Base-by-base conservation (phyloP, 2,329 filamentous ascomycete genomes). In the Calonectria crousiana region DNA sequence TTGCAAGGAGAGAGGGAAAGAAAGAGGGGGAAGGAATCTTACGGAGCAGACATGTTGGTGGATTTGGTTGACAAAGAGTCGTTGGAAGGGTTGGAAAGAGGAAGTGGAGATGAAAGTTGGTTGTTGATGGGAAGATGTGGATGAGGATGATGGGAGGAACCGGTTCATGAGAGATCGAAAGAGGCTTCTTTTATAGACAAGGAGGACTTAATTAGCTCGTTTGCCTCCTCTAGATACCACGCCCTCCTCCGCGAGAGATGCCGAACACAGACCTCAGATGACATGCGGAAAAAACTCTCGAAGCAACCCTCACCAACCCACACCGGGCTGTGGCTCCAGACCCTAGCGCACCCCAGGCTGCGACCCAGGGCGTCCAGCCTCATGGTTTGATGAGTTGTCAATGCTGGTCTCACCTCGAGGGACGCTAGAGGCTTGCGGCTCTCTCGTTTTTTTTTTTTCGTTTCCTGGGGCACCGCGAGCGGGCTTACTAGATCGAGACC, bases 31-130 rank as follows among this genome's bases (percentile, higher is more conserved):
- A 26, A 66, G 51, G 30, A 52, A 60, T 66, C 79, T 81, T 81
- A 81, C 79, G 75, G 79, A 74, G 79, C 78, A 81, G 79, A 81
- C 79, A 81, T 79, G 62, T 77, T 75, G 76, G 65, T 77, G 66
- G 67, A 75, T 75, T 75, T 64, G 71, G 67, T 71, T 74, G 76
- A 75, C 67, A 6, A 75, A 23, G 73, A 67, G 70, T 75, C 72
- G 78, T 76, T 72, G 58, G 77, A 67, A 56, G 23, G 3, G 20
- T 74, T 75, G 32, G 66, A 67, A 71, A 30, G 64, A 32, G 53
- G 67, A 65, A 69, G 67, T 73, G 74, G 62, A 74, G 72, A 64
- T 72, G 70, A 74, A 71, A 75, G 76, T 71, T 78, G 74, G 75
- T 80, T 71, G 74, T 76, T 78, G 75, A 69, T 76, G 76, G 70